Base-by-base conservation (phyloP, 2,329 filamentous ascomycete genomes). In the Fusarium vanettenii region DNA sequence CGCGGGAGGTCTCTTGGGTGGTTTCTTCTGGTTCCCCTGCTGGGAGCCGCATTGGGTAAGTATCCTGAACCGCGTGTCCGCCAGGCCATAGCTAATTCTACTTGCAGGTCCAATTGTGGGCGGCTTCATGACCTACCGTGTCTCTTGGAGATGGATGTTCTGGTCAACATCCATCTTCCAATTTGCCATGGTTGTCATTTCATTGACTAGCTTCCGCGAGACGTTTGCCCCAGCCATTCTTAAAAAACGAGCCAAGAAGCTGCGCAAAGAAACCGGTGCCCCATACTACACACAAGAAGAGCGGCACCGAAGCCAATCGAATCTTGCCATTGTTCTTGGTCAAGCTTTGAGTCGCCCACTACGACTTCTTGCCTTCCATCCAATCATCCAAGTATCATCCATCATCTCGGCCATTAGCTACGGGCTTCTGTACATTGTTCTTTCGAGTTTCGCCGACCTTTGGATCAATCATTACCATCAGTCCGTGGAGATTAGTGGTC, bases 381-480 rank as follows among this genome's bases (percentile, higher is more conserved):
- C 90, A 13, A 91, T 92, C 67, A 86, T 92, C 29, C 89, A 91
- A 75, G 84, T 88, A 27, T 79, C 89, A 0, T 85, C 89, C 0
- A 50, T 88, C 11, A 89, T 91, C 74, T 87, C 87, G 73, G 91
- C 88, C 1, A 89, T 90, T 71, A 82, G 89, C 18, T 92, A 92
- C 72, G 91, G 91, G 0, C 79, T 91, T 1, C 87, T 92, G 78
- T 93, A 92, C 66, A 87, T 93, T 25, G 85, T 91, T 33, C 86
- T 93, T 0, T 88, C 89, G 0, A 92, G 88, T 3, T 92, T 92
- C 73, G 88, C 92, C 0, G 77, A 80, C 0, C 83, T 94, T 1
- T 93, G 90, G 90, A 84, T 80, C 3, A 73, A 78, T 0, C 81
- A 84, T 16, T 94, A 94, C 76, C 78, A 85, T 63, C 85, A 92